phyloP scores from a whole-genome alignment of 2,329 filamentous ascomycete species.

The Chaetomiaceae sp. region DNA sequence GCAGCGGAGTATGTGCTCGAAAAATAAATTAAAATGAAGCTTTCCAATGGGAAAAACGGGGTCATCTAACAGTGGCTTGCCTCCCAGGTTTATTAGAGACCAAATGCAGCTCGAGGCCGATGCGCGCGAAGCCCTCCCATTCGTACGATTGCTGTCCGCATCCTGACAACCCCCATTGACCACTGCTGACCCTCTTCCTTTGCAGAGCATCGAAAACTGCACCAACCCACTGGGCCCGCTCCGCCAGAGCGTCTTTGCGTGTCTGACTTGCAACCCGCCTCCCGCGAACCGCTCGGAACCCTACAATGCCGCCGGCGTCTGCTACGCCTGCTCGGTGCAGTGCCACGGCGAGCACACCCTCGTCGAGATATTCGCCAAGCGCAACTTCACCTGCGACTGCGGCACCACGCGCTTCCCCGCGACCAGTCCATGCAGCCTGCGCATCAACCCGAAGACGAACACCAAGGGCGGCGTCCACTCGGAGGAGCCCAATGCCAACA shows the following conservation, averaged over 20 bases:
- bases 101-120: conserved; percentile 92
- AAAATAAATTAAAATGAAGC: too few species aligned
- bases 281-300: conserved; percentile 57
- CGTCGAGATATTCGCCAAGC: conserved; percentile 93
- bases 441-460: conserved; percentile 67
- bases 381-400: conserved; percentile 94
- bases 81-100: conserved; percentile 70
- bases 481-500: conserved; percentile 65
- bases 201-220: conserved; percentile 85
- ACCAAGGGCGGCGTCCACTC: conserved; percentile 72
- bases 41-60: not conserved
- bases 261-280: conserved; percentile 85
- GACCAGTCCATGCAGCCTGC: conserved; percentile 69
- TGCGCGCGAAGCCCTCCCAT: conserved; percentile 89
- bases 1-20: conserved; percentile 67
- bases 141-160: conserved; percentile 62
- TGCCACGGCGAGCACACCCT: conserved; percentile 94
- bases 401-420: conserved; percentile 75
- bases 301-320: conserved; percentile 75
- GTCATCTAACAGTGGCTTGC: not conserved
- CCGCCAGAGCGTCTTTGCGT: conserved; percentile 85
- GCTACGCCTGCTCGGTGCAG: conserved; percentile 94
- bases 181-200: conserved; percentile 17
- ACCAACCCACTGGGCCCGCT: conserved; percentile 85
- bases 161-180: not conserved